These are phyloP conservation scores for Linum tenue DNA, from an alignment of 345 rosid species.

Conservation along the genomic window DNA sequence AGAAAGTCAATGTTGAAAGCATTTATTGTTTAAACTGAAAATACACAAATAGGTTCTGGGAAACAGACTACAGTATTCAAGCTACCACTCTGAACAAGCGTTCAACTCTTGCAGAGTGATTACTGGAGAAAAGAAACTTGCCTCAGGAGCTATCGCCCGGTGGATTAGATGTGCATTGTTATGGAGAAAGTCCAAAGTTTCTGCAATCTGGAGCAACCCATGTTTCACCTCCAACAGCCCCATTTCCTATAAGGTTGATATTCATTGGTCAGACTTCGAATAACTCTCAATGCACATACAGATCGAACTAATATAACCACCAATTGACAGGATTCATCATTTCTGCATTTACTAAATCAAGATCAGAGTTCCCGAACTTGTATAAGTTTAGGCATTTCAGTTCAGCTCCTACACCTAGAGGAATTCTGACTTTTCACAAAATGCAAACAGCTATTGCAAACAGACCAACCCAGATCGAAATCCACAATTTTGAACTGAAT, in stretches of 20 bases:
- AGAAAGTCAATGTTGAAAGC: slow-evolving; percentile 1
- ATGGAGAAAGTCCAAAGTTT: slow-evolving; percentile 81
- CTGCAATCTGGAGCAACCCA: slow-evolving; percentile 83
- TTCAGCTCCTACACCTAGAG: no score
- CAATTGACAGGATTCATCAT: neutral
- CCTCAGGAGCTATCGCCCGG: slow-evolving; percentile 91
- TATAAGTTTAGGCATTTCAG: neutral
- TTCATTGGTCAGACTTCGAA: neutral
- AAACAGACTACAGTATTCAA: neutral
- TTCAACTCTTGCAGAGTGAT: neutral
- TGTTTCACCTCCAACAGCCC: slow-evolving; percentile 91
- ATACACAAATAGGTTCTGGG: neutral
- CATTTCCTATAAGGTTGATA: slow-evolving; percentile 57
- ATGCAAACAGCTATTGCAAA: neutral
- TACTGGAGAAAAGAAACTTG: slow-evolving; percentile 5
- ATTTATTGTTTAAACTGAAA: neutral
- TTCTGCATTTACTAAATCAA: neutral
- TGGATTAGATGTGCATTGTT: slow-evolving; percentile 79
- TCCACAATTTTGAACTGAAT: neutral
- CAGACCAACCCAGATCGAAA: neutral
- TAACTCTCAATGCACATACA: neutral
- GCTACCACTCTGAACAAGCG: neutral
- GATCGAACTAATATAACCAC: neutral
- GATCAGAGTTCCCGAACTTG: neutral
- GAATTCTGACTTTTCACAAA: no score